Conservation (phyloP, 441 rosid genomes). For the Iberis amara region DNA sequence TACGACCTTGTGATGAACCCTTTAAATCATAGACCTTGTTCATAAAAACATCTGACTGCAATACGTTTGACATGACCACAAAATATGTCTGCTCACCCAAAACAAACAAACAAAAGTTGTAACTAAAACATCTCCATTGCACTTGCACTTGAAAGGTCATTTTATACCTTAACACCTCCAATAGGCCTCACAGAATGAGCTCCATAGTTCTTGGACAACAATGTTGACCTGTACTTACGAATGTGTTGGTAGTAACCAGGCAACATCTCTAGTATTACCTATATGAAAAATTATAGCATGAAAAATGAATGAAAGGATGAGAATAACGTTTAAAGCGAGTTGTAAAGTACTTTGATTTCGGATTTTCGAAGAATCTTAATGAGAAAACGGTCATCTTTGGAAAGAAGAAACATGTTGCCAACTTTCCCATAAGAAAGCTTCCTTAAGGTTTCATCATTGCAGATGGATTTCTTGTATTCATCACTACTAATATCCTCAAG, state of each 20-base stretch:
- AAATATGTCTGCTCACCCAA: constrained; percentile 44
- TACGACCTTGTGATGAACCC: constrained; percentile 56
- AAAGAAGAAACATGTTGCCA: constrained; percentile 38
- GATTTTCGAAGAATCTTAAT: constrained; percentile 49
- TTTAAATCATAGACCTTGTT: constrained; percentile 50
- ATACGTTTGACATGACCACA: constrained; percentile 40
- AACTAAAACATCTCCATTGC: background rate
- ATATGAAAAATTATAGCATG: constrained; percentile 1
- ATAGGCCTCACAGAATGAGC: constrained; percentile 45
- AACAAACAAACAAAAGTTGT: background rate
- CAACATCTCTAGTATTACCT: constrained; percentile 45
- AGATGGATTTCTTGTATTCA: constrained; percentile 43
- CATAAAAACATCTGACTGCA: constrained; percentile 37
- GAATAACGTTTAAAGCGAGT: background rate
- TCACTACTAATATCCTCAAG: constrained; percentile 38
- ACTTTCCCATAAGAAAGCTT: constrained; percentile 41
- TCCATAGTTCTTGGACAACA: constrained; percentile 45
- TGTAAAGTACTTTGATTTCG: constrained; percentile 44
- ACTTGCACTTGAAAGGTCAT: background rate
- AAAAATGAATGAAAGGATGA: background rate
- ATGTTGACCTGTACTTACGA: constrained; percentile 30
- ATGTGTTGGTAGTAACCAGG: constrained; percentile 45
- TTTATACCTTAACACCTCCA: constrained; percentile 42
- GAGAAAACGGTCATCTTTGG: constrained; percentile 40
- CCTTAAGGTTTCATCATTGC: constrained; percentile 41